Evolutionary conservation across 73 alveolate genomes (phyloP), one percentile per base, ranked within the genome.

Genomic region (Stentor roeselii): DNA sequence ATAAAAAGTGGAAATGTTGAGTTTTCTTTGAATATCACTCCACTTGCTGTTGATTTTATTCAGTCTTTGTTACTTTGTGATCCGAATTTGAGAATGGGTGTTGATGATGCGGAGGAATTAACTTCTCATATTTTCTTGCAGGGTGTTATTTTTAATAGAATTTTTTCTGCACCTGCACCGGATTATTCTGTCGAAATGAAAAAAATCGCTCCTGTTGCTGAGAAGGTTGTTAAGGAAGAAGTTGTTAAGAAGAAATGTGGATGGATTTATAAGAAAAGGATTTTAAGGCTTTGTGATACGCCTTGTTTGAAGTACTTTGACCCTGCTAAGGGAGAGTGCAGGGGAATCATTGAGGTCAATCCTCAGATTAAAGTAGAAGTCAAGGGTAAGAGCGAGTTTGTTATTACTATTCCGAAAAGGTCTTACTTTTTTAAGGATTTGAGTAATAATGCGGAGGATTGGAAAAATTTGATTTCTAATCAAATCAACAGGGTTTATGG

Each of bases 241-340:
- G 15, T 67, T 32, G 42, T 67, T 0, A 67, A 32, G 82, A 67
- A 67, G 32, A 30, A 35, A 67, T 36, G 82, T 2, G 82, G 11
- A 15, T 80, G 31, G 35, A 86, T 86, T 31, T 15, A 59, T 35
- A 42, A 74, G 41, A 67, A 59, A 3, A 86, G 91, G 36, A 4
- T 82, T 36, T 76, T 87, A 50, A 41, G 67, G 21, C 39, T 87
- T 3, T 83, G 89, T 3, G 83, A 34, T 34, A 89, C 82, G 58
- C 92, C 92, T 3, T 61, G 59, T 32, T 75, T 87, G 34, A 32
- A 14, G 4, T 87, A 87, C 42, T 87, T 42, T 50, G 86, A 87
- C 37, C 59, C 74, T 59, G 86, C 82, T 2, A 31, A 31, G 42
- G 21, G 15, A 21, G 6, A 4, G 1, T 60, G 37, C n/a, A 75